Conservation (phyloP, 139 green algal genomes). For the Chlamydomonas sphaeroides region DNA sequence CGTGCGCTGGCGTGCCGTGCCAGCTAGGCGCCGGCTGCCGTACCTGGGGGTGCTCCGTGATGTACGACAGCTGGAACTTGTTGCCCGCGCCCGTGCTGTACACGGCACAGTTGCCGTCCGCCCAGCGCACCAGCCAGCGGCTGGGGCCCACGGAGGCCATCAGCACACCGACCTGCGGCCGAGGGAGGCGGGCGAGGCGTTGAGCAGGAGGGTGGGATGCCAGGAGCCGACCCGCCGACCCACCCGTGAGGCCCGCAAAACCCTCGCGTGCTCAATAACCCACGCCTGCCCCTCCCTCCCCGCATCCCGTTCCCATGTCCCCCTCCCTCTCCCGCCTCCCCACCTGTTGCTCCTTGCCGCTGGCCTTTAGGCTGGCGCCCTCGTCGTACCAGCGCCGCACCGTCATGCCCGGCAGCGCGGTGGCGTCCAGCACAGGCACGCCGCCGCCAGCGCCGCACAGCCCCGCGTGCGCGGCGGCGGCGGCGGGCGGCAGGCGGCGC, state of each 20-base stretch:
- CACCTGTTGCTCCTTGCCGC: conserved; percentile 35
- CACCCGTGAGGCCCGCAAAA: no score
- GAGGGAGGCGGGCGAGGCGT: no score
- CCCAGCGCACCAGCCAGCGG: conserved; percentile 51
- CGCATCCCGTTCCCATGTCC: not conserved
- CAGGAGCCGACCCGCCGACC: no score
- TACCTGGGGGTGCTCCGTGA: conserved; percentile 35
- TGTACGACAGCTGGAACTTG: conserved; percentile 60
- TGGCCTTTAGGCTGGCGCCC: conserved; percentile 20
- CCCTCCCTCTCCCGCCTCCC: not conserved
- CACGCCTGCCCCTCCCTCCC: not conserved
- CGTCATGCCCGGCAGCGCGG: conserved; percentile 33
- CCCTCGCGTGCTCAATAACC: no score
- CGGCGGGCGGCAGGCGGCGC: conserved; percentile 10
- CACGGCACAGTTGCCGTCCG: conserved; percentile 32
- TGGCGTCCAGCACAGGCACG: conserved; percentile 36
- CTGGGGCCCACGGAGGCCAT: not conserved
- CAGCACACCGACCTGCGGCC: conserved; percentile 15
- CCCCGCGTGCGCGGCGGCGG: conserved; percentile 1
- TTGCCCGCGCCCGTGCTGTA: conserved; percentile 41
- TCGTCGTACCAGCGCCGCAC: conserved; percentile 40
- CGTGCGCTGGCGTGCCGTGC: no score
- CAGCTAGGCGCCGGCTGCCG: not conserved
- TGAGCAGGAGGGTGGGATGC: no score
- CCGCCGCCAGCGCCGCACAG: not conserved